Percentiles rank a stretch among this genome's conserved stretches.
These are phyloP conservation scores for Epichloe uncinata DNA, from an alignment of 2,329 filamentous ascomycete species.

Conservation along the genomic window DNA sequence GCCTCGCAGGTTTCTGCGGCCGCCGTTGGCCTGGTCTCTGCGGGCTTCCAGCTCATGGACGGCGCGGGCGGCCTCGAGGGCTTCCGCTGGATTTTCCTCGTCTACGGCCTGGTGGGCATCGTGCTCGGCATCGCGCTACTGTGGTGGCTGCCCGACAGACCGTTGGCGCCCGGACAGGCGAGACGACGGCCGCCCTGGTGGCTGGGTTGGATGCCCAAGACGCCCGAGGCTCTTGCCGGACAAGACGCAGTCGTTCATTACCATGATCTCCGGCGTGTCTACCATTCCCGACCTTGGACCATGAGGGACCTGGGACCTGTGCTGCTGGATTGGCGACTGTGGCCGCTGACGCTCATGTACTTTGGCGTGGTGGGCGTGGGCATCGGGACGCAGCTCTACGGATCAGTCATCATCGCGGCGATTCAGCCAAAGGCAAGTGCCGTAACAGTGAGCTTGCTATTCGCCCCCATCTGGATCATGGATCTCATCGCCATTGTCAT, in stretches of 20 bases:
- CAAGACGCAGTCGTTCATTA: conserved; percentile 75
- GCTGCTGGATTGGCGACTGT: conserved; percentile 74
- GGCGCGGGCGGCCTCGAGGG: conserved; percentile 62
- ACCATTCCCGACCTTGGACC: conserved; percentile 62
- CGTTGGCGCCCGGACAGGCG: conserved; percentile 55
- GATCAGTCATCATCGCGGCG: conserved; percentile 69
- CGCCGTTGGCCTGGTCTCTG: conserved; percentile 78
- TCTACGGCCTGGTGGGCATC: conserved; percentile 68
- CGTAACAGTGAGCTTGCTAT: conserved; percentile 67
- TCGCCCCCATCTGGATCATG: conserved; percentile 90
- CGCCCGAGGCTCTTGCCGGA: conserved; percentile 58
- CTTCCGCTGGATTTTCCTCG: conserved; percentile 85
- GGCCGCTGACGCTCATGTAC: conserved; percentile 82
- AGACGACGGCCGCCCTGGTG: conserved; percentile 35
- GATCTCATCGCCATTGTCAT: conserved; percentile 79
- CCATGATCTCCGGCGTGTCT: conserved; percentile 66
- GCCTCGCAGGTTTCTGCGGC: conserved; percentile 80
- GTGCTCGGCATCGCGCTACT: conserved; percentile 59
- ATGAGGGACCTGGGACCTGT: conserved; percentile 56
- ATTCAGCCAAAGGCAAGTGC: conserved; percentile 63
- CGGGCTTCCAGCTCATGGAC: conserved; percentile 87
- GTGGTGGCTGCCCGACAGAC: conserved; percentile 86
- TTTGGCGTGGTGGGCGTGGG: conserved; percentile 89
- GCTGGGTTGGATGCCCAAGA: conserved; percentile 52
- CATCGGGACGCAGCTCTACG: conserved; percentile 80